phyloP scores from a whole-genome alignment of 2,329 filamentous ascomycete genomes.

The Cercospora nicotianae region DNA sequence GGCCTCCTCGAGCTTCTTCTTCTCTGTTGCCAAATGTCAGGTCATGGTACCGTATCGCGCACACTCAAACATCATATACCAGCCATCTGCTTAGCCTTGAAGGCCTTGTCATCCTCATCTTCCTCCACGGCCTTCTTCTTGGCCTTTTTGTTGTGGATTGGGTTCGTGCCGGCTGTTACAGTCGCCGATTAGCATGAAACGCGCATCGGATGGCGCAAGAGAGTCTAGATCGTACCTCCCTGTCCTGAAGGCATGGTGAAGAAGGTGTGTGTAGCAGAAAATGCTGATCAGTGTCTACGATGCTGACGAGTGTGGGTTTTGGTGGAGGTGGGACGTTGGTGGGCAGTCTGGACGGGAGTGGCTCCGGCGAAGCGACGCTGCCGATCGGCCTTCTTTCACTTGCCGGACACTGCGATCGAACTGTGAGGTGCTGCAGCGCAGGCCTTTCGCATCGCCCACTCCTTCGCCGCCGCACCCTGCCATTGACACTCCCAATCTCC shows the following conservation, averaged over 20 bases:
- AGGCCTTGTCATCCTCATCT: constrained; percentile 84
- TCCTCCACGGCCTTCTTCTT: constrained; percentile 81
- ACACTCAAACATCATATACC: constrained; percentile 59
- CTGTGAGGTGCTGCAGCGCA: not conserved
- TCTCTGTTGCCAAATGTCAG: constrained; percentile 40
- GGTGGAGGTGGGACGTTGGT: not conserved
- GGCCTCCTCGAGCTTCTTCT: constrained; percentile 77
- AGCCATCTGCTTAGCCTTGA: constrained; percentile 77
- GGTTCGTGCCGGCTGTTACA: constrained; percentile 53
- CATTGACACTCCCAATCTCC: not conserved
- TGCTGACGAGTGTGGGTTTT: not conserved
- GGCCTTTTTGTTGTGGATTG: constrained; percentile 70
- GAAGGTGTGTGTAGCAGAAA: not conserved
- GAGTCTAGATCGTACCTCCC: constrained; percentile 44
- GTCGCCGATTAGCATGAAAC: constrained; percentile 9
- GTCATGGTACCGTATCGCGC: not conserved
- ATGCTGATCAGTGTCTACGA: not conserved
- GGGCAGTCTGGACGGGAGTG: not conserved
- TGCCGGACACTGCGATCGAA: not conserved
- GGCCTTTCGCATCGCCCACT: not conserved
- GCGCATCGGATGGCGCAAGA: not conserved
- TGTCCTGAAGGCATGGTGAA: constrained; percentile 52
- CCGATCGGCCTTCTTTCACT: not conserved
- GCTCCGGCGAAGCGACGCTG: not conserved
- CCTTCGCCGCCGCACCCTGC: not conserved